Percentiles rank a stretch among this genome's conserved stretches.
These are phyloP conservation scores for Basidioascus undulatus DNA, from an alignment of 768 basidiomycete species.

Conservation along the genomic window DNA sequence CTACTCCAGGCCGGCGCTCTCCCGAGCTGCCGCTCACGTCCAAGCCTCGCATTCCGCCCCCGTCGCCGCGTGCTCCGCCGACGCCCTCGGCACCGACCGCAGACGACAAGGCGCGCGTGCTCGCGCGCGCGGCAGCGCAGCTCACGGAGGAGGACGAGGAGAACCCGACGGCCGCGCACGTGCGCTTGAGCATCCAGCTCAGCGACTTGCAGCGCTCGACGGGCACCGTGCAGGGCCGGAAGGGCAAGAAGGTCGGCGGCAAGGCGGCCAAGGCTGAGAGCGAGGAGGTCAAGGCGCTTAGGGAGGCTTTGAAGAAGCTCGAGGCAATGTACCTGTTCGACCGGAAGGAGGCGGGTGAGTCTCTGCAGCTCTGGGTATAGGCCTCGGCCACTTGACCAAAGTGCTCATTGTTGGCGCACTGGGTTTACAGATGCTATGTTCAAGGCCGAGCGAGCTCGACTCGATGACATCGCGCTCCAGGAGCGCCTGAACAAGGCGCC, in stretches of 20 bases:
- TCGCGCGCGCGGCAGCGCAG: no score
- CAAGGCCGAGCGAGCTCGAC: conserved; percentile 9
- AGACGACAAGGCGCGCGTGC: no score
- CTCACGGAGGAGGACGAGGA: conserved; percentile 13
- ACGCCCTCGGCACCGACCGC: no score
- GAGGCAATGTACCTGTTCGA: conserved; percentile 19
- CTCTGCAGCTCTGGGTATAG: background rate
- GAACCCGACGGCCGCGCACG: conserved; percentile 11
- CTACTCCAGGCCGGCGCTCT: no score
- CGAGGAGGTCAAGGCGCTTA: conserved; percentile 12
- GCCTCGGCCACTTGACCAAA: background rate
- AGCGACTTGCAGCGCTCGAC: conserved; percentile 8
- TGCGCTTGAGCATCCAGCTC: conserved; percentile 9
- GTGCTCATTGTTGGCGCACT: background rate
- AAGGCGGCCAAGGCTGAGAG: conserved; percentile 12
- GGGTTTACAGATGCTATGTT: conserved; percentile 10
- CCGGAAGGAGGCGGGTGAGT: conserved; percentile 17
- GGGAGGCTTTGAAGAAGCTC: conserved; percentile 12
- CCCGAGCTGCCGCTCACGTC: no score
- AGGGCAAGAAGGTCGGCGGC: conserved; percentile 12
- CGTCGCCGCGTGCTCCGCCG: no score
- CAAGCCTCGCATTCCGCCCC: no score
- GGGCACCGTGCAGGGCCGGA: background rate
- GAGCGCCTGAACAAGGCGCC: conserved; percentile 11
- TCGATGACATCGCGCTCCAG: conserved; percentile 9